Conservation (phyloP, 2,329 filamentous ascomycete genomes). For the Fusarium siculi region DNA sequence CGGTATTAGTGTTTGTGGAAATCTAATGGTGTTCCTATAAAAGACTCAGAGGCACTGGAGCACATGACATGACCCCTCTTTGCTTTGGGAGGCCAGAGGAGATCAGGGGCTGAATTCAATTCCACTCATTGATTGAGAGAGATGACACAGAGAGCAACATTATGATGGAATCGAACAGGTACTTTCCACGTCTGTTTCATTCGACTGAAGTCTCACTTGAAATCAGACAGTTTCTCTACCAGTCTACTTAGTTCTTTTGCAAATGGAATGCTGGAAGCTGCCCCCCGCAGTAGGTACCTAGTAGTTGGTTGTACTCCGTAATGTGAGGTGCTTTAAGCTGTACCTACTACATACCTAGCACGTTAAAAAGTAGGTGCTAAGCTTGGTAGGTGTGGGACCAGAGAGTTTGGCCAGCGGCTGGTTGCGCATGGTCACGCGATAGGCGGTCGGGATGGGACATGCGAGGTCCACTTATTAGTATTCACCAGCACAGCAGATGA, state of each 20-base stretch:
- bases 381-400: conserved; percentile 10
- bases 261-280: conserved; percentile 6
- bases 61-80: conserved; percentile 1
- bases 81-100: neutral
- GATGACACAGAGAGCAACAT: conserved; percentile 17
- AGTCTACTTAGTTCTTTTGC: neutral
- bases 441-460: conserved; percentile 41
- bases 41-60: neutral
- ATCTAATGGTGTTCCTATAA: neutral
- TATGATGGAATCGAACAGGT: conserved; percentile 4
- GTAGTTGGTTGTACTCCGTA: neutral
- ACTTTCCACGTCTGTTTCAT: neutral
- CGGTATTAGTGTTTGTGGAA: neutral
- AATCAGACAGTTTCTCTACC: neutral
- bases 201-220: neutral
- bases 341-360: neutral
- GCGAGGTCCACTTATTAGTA: conserved; percentile 28
- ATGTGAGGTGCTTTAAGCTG: conserved; percentile 7
- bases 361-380: neutral
- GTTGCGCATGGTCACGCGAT: conserved; percentile 50
- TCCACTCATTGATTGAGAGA: conserved; percentile 18
- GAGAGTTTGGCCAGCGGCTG: conserved; percentile 40
- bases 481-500: conserved; percentile 2
- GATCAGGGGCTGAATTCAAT: conserved; percentile 22
- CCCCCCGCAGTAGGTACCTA: conserved; percentile 16